phyloP scores from a whole-genome alignment of 495 filamentous ascomycete species.

The Penicillium canescens region DNA sequence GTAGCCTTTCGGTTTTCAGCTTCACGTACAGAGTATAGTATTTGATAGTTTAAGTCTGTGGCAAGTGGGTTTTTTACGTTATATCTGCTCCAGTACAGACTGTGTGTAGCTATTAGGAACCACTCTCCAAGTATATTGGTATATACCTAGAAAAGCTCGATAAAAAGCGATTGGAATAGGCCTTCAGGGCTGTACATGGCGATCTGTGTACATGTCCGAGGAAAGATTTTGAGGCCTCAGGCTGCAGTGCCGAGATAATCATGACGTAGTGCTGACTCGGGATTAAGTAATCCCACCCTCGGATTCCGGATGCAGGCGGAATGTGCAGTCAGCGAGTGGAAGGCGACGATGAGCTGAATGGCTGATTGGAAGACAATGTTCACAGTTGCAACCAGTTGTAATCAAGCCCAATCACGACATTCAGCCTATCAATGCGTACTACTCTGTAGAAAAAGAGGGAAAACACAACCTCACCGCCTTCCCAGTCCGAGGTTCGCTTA shows the following conservation, averaged over 20 bases:
- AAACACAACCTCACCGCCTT: conserved; percentile 9
- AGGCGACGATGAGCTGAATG: neutral
- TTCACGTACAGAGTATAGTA: neutral
- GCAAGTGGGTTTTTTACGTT: too few species aligned
- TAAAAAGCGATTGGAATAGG: too few species aligned
- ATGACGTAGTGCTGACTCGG: conserved; percentile 3
- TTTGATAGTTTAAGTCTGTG: neutral
- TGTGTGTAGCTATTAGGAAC: too few species aligned
- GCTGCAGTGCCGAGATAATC: neutral
- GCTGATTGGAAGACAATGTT: neutral
- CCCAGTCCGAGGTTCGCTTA: conserved; percentile 7
- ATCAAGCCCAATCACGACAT: neutral
- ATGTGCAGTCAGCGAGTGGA: neutral
- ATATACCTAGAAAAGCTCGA: too few species aligned
- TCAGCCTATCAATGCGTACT: neutral
- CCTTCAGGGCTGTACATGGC: too few species aligned
- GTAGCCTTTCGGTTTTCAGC: neutral
- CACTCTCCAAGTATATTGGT: too few species aligned
- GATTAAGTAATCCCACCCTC: neutral
- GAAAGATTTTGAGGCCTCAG: neutral
- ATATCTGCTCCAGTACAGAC: too few species aligned
- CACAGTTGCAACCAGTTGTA: neutral
- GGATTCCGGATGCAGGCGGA: neutral
- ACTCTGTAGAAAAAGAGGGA: too few species aligned
- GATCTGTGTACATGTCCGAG: too few species aligned